Evolutionary conservation across 129 eudicot species (phyloP).

Genomic region (Lactuca sativa): DNA sequence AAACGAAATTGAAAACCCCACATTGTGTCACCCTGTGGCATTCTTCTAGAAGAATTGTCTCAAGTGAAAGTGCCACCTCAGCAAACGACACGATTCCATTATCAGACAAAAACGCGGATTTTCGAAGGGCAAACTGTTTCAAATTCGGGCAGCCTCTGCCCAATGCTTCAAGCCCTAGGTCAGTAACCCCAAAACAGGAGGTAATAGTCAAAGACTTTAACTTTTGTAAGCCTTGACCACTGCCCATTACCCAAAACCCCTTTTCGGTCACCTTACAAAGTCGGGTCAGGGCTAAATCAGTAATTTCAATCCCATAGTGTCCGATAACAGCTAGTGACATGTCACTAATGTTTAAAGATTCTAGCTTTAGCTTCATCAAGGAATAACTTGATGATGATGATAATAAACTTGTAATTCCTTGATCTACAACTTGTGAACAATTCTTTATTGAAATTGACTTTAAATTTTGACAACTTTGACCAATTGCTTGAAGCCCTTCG

Average conservation of each 20-base stretch:
- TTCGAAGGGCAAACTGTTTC: constrained; percentile 49
- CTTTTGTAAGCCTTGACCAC: constrained; percentile 70
- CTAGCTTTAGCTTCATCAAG: constrained; percentile 56
- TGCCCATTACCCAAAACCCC: constrained; percentile 98
- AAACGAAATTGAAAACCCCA: constrained; percentile 53
- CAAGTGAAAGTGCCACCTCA: constrained; percentile 54
- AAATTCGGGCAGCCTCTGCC: constrained; percentile 76
- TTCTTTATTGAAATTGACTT: constrained; percentile 56
- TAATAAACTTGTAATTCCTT: constrained; percentile 64
- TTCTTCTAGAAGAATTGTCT: constrained; percentile 68
- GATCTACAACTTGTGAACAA: constrained; percentile 74
- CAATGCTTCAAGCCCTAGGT: constrained; percentile 64
- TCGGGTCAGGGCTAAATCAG: constrained; percentile 51
- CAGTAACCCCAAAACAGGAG: constrained; percentile 77
- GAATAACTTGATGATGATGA: constrained; percentile 59
- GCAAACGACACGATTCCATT: constrained; percentile 65
- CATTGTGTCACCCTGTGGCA: constrained; percentile 80
- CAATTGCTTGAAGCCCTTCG: constrained; percentile 61
- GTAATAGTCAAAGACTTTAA: constrained; percentile 47
- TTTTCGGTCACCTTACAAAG: constrained; percentile 75
- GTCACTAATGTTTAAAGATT: constrained; percentile 57
- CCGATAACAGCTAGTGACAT: constrained; percentile 84
- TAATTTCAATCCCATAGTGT: constrained; percentile 65
- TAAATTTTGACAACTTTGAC: constrained; percentile 58
- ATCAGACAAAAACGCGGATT: constrained; percentile 66